Evolutionary conservation across 371 early-diverging fungal species (phyloP).

Genomic region (Mortierella sp.): DNA sequence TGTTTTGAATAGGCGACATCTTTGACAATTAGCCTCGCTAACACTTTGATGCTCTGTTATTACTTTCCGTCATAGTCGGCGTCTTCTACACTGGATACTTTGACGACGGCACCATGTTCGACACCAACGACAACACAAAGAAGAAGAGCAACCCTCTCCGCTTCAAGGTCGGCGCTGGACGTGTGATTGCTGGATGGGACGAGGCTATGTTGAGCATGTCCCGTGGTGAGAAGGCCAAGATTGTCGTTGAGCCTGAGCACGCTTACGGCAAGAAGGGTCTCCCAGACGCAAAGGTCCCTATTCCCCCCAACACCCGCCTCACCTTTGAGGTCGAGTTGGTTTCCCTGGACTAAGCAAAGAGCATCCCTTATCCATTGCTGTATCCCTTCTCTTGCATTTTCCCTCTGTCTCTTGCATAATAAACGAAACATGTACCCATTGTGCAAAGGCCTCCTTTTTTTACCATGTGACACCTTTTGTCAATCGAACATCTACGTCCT

Average conservation of each 20-base stretch:
- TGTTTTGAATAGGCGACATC: neutral
- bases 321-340: slow-evolving; percentile 68
- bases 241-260: slow-evolving; percentile 65
- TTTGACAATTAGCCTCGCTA: too few species aligned
- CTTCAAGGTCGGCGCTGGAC: slow-evolving; percentile 66
- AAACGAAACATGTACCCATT: neutral
- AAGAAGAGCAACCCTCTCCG: slow-evolving; percentile 69
- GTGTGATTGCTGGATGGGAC: slow-evolving; percentile 69
- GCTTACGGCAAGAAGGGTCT: slow-evolving; percentile 71
- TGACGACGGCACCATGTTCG: slow-evolving; percentile 75
- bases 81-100: slow-evolving; percentile 74
- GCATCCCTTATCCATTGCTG: neutral
- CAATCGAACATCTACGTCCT: too few species aligned
- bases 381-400: too few species aligned
- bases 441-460: neutral
- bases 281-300: slow-evolving; percentile 62
- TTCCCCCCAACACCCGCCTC: slow-evolving; percentile 62
- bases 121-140: slow-evolving; percentile 67
- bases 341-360: slow-evolving; percentile 56
- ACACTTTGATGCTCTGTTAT: too few species aligned
- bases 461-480: too few species aligned
- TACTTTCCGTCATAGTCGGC: neutral
- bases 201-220: slow-evolving; percentile 69
- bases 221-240: slow-evolving; percentile 67
- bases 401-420: neutral